These are phyloP conservation scores for Hypholoma sublateritium DNA, from an alignment of 768 basidiomycete species.

Conservation along the genomic window DNA sequence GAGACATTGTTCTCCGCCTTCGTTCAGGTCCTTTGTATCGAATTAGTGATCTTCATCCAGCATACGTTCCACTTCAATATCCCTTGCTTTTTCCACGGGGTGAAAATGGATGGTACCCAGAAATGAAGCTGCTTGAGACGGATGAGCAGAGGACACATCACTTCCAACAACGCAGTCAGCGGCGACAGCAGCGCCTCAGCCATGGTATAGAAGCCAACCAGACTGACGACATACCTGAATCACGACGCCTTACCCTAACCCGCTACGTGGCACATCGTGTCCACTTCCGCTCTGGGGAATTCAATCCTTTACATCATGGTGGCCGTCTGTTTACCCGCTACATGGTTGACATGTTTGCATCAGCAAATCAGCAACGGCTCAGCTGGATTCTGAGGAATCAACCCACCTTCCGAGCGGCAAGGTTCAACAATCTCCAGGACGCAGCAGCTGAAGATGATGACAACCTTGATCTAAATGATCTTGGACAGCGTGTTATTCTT, in stretches of 20 bases:
- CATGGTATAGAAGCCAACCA: conserved; percentile 4
- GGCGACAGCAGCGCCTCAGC: not conserved
- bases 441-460: conserved; percentile 18
- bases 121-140: conserved; percentile 31
- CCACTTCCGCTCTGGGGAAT: conserved; percentile 24
- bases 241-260: conserved; percentile 24
- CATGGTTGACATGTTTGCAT: conserved; percentile 36
- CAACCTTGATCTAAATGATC: conserved; percentile 22
- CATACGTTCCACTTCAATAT: conserved; percentile 23
- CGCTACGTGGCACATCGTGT: conserved; percentile 32
- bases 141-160: conserved; percentile 23
- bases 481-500: conserved; percentile 35
- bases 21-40: conserved; percentile 12
- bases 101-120: conserved; percentile 23
- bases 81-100: conserved; percentile 22
- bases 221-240: not conserved
- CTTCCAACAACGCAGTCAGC: not conserved
- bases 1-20: conserved; percentile 19
- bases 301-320: conserved; percentile 28
- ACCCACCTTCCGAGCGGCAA: conserved; percentile 26
- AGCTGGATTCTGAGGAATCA: conserved; percentile 33
- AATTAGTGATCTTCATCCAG: conserved; percentile 23
- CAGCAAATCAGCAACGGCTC: conserved; percentile 36
- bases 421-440: conserved; percentile 29
- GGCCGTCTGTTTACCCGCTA: conserved; percentile 38